phyloP scores from a whole-genome alignment of 768 basidiomycete species.

The Leccinum subtestaceum region DNA sequence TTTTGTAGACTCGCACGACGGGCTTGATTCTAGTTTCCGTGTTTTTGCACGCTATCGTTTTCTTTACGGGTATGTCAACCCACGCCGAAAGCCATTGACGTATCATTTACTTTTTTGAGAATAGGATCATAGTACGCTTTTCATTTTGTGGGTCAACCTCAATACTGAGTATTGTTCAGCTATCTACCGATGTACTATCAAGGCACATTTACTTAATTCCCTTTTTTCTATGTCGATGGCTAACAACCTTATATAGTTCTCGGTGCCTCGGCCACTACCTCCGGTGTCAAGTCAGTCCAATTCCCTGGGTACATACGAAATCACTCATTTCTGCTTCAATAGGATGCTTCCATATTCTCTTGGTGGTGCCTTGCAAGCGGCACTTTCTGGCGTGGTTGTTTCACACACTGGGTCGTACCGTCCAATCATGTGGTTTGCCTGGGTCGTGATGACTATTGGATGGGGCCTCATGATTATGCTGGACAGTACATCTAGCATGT shows the following conservation, averaged over 20 bases:
- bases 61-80: conserved; percentile 30
- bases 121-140: conserved; percentile 28
- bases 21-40: conserved; percentile 28
- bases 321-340: conserved; percentile 1
- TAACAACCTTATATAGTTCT: conserved; percentile 24
- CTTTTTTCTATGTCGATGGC: not conserved
- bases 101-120: not conserved
- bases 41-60: conserved; percentile 35
- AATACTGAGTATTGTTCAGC: conserved; percentile 16
- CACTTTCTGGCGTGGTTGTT: conserved; percentile 26
- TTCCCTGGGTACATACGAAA: no score
- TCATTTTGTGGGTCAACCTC: not conserved
- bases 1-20: conserved; percentile 38
- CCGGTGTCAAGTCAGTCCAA: conserved; percentile 30
- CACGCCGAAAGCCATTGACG: not conserved
- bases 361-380: conserved; percentile 16
- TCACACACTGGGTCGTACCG: conserved; percentile 30
- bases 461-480: conserved; percentile 38
- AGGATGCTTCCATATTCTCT: conserved; percentile 39
- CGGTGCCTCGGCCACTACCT: conserved; percentile 35
- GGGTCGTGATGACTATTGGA: conserved; percentile 32
- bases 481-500: conserved; percentile 32
- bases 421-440: conserved; percentile 31
- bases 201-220: conserved; percentile 10
- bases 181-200: conserved; percentile 44